These are phyloP conservation scores for Russula sp. DNA, from an alignment of 768 basidiomycete genomes.

Conservation along the genomic window DNA sequence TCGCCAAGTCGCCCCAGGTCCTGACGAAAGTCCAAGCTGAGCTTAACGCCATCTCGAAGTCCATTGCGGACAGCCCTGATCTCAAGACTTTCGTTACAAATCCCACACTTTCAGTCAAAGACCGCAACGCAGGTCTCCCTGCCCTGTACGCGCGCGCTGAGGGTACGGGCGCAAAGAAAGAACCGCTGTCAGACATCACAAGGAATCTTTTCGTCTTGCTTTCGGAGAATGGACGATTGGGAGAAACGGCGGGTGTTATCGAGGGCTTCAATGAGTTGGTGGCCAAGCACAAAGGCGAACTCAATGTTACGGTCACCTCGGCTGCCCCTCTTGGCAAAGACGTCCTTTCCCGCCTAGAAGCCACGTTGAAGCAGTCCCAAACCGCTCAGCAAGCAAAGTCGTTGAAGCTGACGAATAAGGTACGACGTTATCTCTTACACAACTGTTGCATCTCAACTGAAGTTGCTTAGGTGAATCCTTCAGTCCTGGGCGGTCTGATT, in stretches of 20 bases:
- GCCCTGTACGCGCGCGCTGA: constrained; percentile 64
- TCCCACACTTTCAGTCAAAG: constrained; percentile 82
- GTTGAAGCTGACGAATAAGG: constrained; percentile 90
- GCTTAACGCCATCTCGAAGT: constrained; percentile 60
- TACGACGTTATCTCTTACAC: constrained; percentile 30
- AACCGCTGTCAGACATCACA: constrained; percentile 75
- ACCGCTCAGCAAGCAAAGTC: constrained; percentile 82
- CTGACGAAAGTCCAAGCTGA: constrained; percentile 86
- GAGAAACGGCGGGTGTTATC: constrained; percentile 79
- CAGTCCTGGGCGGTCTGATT: constrained; percentile 86
- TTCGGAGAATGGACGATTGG: constrained; percentile 88
- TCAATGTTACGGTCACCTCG: constrained; percentile 88
- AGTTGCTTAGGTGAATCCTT: constrained; percentile 70
- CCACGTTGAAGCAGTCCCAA: constrained; percentile 79
- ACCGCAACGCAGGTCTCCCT: constrained; percentile 63
- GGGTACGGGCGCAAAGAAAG: constrained; percentile 58
- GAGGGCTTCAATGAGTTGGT: constrained; percentile 89
- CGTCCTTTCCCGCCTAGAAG: constrained; percentile 70
- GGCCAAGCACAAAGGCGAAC: constrained; percentile 84
- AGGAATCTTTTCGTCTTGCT: constrained; percentile 88
- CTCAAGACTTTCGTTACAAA: constrained; percentile 73
- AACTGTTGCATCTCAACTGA: constrained; percentile 1
- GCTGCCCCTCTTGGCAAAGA: constrained; percentile 76
- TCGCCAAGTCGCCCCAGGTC: constrained; percentile 73
- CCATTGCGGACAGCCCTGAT: constrained; percentile 61